Conservation (phyloP, 106 monocot genomes). For the Gastrodia elata region DNA sequence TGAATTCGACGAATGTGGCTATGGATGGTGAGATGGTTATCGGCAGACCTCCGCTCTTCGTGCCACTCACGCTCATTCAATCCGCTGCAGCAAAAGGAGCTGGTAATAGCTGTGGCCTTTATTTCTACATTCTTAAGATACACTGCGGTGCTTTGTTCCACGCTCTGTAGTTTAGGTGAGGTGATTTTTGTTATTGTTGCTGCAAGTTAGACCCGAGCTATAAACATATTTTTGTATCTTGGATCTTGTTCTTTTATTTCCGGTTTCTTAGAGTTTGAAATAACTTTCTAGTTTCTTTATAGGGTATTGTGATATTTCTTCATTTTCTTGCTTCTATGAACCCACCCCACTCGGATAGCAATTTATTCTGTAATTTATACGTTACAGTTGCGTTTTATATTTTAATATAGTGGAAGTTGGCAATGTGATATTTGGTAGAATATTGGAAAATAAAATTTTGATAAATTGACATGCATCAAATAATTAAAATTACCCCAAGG, state of each 20-base stretch:
- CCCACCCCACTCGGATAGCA: too few relatives aligned
- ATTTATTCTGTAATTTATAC: neutral
- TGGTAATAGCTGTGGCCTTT: slow-evolving; percentile 19
- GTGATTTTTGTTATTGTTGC: neutral
- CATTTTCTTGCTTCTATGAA: neutral
- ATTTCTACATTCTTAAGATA: neutral
- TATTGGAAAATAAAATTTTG: neutral
- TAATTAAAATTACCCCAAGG: neutral
- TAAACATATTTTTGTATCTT: neutral
- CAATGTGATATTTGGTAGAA: neutral
- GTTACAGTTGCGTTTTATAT: neutral
- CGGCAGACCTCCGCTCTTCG: slow-evolving; percentile 22
- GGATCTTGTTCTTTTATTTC: neutral
- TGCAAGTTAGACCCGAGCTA: neutral
- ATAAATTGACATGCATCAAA: neutral
- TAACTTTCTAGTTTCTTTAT: neutral
- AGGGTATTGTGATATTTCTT: neutral
- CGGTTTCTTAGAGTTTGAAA: neutral
- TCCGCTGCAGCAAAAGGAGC: slow-evolving; percentile 72
- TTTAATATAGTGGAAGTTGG: neutral
- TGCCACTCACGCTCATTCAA: slow-evolving; percentile 52
- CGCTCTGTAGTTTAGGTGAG: neutral
- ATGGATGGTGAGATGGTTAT: neutral
- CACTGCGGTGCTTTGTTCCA: neutral
- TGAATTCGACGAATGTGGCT: slow-evolving; percentile 1